Evolutionary conservation across 208 protist genomes (phyloP).

Genomic region (Wallacemonas rigidus): DNA sequence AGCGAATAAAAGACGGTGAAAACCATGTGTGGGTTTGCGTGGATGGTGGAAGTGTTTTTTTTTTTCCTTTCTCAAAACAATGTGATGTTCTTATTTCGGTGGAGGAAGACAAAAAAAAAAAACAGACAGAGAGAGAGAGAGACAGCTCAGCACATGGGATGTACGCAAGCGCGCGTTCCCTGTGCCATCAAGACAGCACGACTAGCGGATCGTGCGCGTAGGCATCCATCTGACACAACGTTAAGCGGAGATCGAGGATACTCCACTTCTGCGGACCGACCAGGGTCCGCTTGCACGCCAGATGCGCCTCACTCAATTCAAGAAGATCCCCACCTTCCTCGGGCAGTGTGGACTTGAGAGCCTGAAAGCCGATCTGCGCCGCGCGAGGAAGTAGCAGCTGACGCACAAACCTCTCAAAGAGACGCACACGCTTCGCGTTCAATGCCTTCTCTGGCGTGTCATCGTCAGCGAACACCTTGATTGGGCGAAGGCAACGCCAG

Average conservation of each 20-base stretch:
- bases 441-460: not conserved
- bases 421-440: conserved; percentile 21
- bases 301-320: conserved; percentile 23
- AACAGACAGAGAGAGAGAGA: conserved; percentile 16
- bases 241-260: conserved; percentile 55
- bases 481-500: conserved; percentile 52
- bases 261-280: conserved; percentile 68
- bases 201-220: conserved; percentile 32
- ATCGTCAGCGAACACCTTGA: conserved; percentile 29
- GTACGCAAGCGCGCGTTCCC: not conserved
- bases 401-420: conserved; percentile 52
- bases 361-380: conserved; percentile 32
- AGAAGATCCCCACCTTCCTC: conserved; percentile 46
- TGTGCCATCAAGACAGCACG: not conserved
- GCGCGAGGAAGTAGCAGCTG: conserved; percentile 35
- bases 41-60: too few relatives aligned
- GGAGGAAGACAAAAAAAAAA: conserved; percentile 11
- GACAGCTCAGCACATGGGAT: conserved; percentile 11
- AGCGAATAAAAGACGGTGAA: too few relatives aligned
- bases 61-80: too few relatives aligned
- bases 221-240: conserved; percentile 41
- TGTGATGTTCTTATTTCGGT: too few relatives aligned
- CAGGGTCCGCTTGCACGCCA: conserved; percentile 33
- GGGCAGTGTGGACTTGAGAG: conserved; percentile 21
- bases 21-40: too few relatives aligned